These are phyloP conservation scores for Cystobasidiaceae sp. DNA, from an alignment of 1,284 basidiomycete genomes.

Conservation along the genomic window DNA sequence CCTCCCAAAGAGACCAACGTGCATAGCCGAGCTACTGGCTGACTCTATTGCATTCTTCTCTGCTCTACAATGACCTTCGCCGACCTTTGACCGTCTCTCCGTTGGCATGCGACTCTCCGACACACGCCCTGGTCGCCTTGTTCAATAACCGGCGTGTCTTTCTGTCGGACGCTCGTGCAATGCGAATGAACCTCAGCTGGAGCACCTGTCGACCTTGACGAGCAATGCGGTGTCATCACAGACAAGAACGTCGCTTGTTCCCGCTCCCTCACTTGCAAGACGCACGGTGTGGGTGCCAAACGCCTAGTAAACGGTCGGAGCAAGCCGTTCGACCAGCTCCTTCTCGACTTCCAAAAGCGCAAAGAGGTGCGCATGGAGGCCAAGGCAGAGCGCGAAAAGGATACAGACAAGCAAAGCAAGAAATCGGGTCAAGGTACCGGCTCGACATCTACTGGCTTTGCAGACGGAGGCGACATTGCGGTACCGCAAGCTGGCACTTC, in stretches of 20 bases:
- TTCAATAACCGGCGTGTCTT: too few relatives aligned
- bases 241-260: slow-evolving; percentile 90
- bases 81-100: too few relatives aligned
- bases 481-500: slow-evolving; percentile 35
- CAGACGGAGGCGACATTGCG: slow-evolving; percentile 45
- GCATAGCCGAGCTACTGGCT: too few relatives aligned
- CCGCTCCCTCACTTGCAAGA: slow-evolving; percentile 96
- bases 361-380: slow-evolving; percentile 58
- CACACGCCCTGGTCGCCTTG: too few relatives aligned
- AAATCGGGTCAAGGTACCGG: not conserved
- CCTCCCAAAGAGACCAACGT: not conserved
- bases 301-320: slow-evolving; percentile 84
- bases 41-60: too few relatives aligned
- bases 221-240: slow-evolving; percentile 95
- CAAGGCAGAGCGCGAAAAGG: slow-evolving; percentile 56
- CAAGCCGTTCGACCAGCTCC: slow-evolving; percentile 75
- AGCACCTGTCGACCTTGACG: slow-evolving; percentile 80
- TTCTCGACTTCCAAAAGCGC: slow-evolving; percentile 85
- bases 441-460: slow-evolving; percentile 50
- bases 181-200: slow-evolving; percentile 31
- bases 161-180: too few relatives aligned
- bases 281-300: slow-evolving; percentile 95
- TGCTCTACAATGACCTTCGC: not conserved
- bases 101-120: too few relatives aligned
- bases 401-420: slow-evolving; percentile 32